Base-by-base conservation (phyloP, 768 basidiomycete species). In the Psilocybe tampanensis region DNA sequence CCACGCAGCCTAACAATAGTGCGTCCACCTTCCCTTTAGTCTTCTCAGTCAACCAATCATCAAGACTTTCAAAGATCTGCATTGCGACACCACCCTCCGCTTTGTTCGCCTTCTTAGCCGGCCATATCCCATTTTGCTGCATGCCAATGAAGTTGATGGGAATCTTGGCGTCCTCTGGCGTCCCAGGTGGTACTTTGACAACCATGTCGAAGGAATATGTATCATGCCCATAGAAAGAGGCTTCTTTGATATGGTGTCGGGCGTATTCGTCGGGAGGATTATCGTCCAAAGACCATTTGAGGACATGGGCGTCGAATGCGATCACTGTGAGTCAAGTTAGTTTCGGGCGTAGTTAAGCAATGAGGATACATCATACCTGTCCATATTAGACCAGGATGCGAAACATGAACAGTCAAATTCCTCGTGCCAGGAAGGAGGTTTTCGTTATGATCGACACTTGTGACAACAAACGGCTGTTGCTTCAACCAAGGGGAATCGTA, bases 231-330 rank as follows among this genome's bases (percentile, higher is more conserved):
- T 92, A 93, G 70, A 91, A 93, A 2, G 94, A 94, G 0, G 85
- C 93, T 69, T 95, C 93, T 68, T 94, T 97, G 73, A 98, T 83
- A 64, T 94, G 92, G 66, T 98, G 96, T 8, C 94, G 82, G 7
- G 82, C 82, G 61, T 80, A 75, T 55, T 91, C 89, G 51, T 84
- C 71, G 0, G 93, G 92, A 1, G 96, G 94, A 53, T 85, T 82
- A 59, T 86, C 76, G 60, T 93, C 90, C 34, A 95, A 77, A 15
- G 84, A 86, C 95, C 95, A 98, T 52, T 82, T 72, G 8, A 95
- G 70, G 13, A 98, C 92, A 58, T 95, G 89, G 0, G 93, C 95
- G 47, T 95, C 90, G 66, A 98, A 97, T 0, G 94, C 90, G 52
- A 98, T 81, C 3, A 91, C 94, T 85, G 12, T 11, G 32, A 13